Conservation (phyloP, 2,329 filamentous ascomycete species). For the Aureobasidium sp. region DNA sequence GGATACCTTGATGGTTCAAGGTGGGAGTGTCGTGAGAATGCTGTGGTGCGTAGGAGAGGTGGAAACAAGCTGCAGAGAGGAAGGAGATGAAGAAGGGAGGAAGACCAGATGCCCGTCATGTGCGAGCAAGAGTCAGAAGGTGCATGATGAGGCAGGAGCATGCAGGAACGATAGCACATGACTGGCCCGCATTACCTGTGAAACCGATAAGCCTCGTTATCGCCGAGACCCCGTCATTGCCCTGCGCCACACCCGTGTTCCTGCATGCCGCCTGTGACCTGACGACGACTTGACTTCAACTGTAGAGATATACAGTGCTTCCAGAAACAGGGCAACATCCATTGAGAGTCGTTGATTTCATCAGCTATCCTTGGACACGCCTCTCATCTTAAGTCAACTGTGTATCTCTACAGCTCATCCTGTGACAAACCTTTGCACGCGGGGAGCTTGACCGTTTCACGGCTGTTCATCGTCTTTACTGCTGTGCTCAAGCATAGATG, state of each 20-base stretch:
- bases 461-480: too few species aligned
- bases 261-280: too few species aligned
- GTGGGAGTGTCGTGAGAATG: background rate
- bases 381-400: background rate
- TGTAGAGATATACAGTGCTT: background rate
- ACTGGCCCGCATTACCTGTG: constrained; percentile 1
- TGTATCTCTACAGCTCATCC: background rate
- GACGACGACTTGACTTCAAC: background rate
- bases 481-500: too few species aligned
- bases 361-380: background rate
- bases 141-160: background rate
- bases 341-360: background rate
- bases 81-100: background rate
- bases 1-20: background rate
- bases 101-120: background rate
- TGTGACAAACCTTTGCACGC: background rate
- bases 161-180: constrained; percentile 6
- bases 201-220: background rate
- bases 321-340: background rate
- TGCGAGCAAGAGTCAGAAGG: background rate
- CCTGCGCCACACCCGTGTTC: constrained; percentile 11
- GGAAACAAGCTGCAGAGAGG: background rate
- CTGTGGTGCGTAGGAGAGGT: background rate
- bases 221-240: background rate
- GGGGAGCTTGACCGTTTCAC: background rate